phyloP scores from a whole-genome alignment of 176 grass and related monocot species.

The Carex myosuroides region DNA sequence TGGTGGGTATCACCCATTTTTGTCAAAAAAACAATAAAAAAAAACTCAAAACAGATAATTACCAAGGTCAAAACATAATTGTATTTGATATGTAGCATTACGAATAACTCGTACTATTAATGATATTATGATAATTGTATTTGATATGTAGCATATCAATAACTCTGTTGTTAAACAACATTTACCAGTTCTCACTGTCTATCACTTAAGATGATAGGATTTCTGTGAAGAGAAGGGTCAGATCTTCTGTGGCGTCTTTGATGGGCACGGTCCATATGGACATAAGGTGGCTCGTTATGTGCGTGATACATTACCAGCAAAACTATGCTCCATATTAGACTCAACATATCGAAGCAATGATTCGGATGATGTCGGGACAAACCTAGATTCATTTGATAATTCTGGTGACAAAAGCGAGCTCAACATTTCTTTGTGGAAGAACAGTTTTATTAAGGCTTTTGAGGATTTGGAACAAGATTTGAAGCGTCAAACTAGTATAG shows the following conservation, averaged over 20 bases:
- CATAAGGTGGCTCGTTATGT: constrained; percentile 59
- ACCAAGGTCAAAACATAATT: neutral
- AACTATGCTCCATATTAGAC: constrained; percentile 29
- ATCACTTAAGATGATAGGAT: constrained; percentile 44
- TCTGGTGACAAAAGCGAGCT: constrained; percentile 17
- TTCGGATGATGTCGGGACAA: neutral
- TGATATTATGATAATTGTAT: neutral
- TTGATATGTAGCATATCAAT: neutral
- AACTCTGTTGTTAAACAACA: neutral
- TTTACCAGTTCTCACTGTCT: constrained; percentile 10
- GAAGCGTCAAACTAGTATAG: constrained; percentile 38
- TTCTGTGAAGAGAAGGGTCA: constrained; percentile 53
- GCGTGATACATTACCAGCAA: constrained; percentile 42
- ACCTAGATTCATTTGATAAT: constrained; percentile 30
- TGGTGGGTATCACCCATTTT: no score
- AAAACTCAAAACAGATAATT: neutral
- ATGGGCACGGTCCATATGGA: constrained; percentile 66
- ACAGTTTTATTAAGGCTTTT: constrained; percentile 43
- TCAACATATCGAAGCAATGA: neutral
- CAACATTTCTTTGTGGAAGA: constrained; percentile 40
- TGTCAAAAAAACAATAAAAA: no score
- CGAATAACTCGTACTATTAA: neutral
- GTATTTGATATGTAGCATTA: neutral
- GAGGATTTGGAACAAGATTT: constrained; percentile 68
- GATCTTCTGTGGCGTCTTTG: constrained; percentile 66